These are phyloP conservation scores for Suillus fuscotomentosus DNA, from an alignment of 768 basidiomycete species.

Conservation along the genomic window DNA sequence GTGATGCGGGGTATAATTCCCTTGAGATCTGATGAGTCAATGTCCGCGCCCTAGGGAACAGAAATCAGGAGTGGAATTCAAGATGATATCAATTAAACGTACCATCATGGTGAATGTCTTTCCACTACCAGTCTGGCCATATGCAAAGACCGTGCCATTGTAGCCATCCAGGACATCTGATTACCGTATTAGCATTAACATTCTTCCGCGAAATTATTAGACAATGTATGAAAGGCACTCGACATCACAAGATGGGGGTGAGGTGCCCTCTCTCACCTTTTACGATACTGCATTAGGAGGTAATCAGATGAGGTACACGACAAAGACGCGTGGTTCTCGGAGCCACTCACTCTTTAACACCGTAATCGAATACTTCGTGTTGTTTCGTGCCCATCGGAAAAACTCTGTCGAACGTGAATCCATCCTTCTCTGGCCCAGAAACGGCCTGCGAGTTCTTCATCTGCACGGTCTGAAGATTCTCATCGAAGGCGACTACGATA, in stretches of 20 bases:
- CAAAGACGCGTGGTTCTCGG: constrained; percentile 5
- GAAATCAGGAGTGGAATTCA: constrained; percentile 10
- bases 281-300: constrained; percentile 61
- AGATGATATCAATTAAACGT: constrained; percentile 16
- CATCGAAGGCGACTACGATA: constrained; percentile 86
- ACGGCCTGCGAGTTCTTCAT: constrained; percentile 68
- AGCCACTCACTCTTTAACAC: constrained; percentile 85
- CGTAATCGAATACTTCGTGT: constrained; percentile 96
- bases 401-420: constrained; percentile 96
- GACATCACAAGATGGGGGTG: background rate
- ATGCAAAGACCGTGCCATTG: constrained; percentile 97
- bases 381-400: constrained; percentile 93
- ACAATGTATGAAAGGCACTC: constrained; percentile 1
- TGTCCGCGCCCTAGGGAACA: constrained; percentile 81
- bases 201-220: background rate
- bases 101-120: constrained; percentile 99
- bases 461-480: constrained; percentile 80
- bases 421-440: constrained; percentile 91
- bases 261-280: constrained; percentile 54
- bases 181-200: constrained; percentile 15
- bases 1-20: constrained; percentile 98
- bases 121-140: constrained; percentile 95
- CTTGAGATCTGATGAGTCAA: constrained; percentile 89
- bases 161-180: constrained; percentile 97
- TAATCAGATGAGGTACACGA: constrained; percentile 17